phyloP scores from a whole-genome alignment of 2,329 filamentous ascomycete genomes.

The Fusarium musae region DNA sequence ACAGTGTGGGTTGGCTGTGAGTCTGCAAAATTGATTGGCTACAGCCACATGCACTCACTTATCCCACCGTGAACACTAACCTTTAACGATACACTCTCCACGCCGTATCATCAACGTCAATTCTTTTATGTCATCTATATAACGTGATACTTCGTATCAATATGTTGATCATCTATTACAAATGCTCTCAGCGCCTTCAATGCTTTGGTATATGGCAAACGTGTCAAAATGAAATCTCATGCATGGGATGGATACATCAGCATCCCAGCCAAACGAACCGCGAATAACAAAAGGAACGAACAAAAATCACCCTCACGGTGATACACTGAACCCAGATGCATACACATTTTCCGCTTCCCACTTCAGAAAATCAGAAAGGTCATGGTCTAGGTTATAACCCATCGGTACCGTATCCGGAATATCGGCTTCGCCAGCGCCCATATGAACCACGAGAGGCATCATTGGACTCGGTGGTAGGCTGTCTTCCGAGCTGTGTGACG shows the following conservation, averaged over 20 bases:
- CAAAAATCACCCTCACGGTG: constrained; percentile 14
- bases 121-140: constrained; percentile 31
- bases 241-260: constrained; percentile 3
- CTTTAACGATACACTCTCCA: neutral
- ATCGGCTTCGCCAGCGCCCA: constrained; percentile 50
- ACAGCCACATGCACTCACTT: neutral
- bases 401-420: constrained; percentile 58
- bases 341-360: constrained; percentile 67
- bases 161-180: constrained; percentile 7
- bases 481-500: constrained; percentile 41
- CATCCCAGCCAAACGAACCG: constrained; percentile 9
- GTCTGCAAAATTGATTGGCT: constrained; percentile 13
- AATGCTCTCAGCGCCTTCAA: constrained; percentile 29
- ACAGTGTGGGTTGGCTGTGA: constrained; percentile 6
- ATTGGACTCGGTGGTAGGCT: constrained; percentile 63
- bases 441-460: constrained; percentile 58
- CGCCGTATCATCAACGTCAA: neutral
- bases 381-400: constrained; percentile 70
- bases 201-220: constrained; percentile 27
- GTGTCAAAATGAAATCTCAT: constrained; percentile 11
- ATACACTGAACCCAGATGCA: constrained; percentile 44
- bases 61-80: neutral
- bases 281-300: constrained; percentile 1
- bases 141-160: constrained; percentile 25
- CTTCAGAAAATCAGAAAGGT: constrained; percentile 67